Evolutionary conservation across 164 flowering plant genomes (phyloP), one percentile per base, ranked within the genome.

Genomic region (Macadamia tetraphylla): DNA sequence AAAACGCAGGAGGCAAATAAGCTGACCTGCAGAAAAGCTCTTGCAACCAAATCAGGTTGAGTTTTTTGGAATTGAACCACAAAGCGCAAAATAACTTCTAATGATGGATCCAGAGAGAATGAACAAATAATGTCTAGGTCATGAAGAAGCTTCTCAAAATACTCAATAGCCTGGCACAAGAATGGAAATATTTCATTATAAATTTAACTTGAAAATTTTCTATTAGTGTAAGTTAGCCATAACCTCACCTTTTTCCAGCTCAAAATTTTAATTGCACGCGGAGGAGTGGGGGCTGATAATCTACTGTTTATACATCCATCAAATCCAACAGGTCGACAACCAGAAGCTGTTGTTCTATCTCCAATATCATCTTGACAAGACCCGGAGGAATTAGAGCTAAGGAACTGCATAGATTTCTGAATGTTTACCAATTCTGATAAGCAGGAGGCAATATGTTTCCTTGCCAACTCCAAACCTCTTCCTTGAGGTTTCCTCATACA

Each of bases 1-100:
- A 35, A 58, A 13, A 17, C 23, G 23, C 29, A 60, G 2, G 17
- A 63, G 58, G 31, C 15, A 18, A 66, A 18, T 29, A 40, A 67
- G 64, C 73, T 59, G 71, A 94, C 99, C 96, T 94, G 99, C 59
- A 94, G 83, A 85, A 84, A 87, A 77, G 94, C 87, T 85, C 99
- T 90, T 73, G 98, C 89, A 76, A 94, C 97, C 81, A 94, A 80
- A 85, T 89, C 98, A 67, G 98, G 99, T 68, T 89, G 85, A 67
- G 80, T 75, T 74, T 87, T 94, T 64, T 90, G 99, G 67, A 94
- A 92, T 52, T 83, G 85, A 74, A 84, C 89, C 73, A 94, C 83
- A 81, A 88, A 92, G 53, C 63, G 86, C 77, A 94, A 68, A 65
- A 86, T 80, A 75, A 65, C 80, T 78, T 90, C 97, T 35, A 88